Percentiles rank a stretch among this genome's conserved stretches.
These are phyloP conservation scores for Tuber brumale DNA, from an alignment of 495 filamentous ascomycete species.

Conservation along the genomic window DNA sequence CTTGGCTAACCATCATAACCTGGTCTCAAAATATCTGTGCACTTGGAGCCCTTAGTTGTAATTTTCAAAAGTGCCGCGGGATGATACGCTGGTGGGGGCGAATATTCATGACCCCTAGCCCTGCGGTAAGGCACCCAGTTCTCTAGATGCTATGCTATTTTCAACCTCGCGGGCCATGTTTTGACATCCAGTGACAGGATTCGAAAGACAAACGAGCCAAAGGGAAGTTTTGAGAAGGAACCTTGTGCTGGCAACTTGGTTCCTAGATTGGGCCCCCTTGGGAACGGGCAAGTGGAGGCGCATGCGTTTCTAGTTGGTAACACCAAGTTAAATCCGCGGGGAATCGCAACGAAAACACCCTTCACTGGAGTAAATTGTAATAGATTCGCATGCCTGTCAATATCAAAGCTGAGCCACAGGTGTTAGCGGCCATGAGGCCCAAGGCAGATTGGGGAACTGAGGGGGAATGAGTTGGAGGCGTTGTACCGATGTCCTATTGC, in stretches of 20 bases:
- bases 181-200: neutral
- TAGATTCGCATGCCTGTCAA: neutral
- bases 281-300: neutral
- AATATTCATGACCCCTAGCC: neutral
- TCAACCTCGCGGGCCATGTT: neutral
- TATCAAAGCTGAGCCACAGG: neutral
- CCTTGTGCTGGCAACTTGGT: neutral
- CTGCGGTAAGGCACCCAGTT: neutral
- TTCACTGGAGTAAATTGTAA: neutral
- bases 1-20: neutral
- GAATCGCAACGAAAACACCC: neutral
- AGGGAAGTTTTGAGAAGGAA: neutral
- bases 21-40: neutral
- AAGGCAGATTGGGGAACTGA: neutral
- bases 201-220: neutral
- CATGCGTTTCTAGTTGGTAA: constrained; percentile 1
- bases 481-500: neutral
- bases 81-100: neutral
- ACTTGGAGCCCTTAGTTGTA: neutral
- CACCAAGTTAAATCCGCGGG: neutral
- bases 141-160: neutral
- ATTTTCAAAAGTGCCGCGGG: neutral
- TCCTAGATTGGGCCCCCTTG: neutral
- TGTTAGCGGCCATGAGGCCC: neutral
- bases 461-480: neutral